Conservation (phyloP, 768 basidiomycete species). For the Hemileccinum impolitum region DNA sequence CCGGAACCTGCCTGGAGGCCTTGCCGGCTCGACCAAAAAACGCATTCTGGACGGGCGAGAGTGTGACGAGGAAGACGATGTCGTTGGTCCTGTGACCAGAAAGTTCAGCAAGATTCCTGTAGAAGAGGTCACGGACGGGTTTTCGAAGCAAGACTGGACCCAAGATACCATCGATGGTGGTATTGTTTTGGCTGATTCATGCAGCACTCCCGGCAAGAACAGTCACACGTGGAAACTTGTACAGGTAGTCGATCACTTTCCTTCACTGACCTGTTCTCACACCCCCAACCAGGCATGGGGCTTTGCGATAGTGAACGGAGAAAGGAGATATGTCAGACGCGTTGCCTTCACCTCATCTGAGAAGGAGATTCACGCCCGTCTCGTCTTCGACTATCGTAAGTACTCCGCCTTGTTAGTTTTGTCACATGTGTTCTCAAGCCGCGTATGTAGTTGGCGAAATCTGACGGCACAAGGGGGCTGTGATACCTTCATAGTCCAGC, state of each 20-base stretch:
- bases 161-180: slow-evolving; percentile 36
- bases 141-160: slow-evolving; percentile 42
- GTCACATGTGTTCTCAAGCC: slow-evolving; percentile 8
- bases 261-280: neutral
- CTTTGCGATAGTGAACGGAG: slow-evolving; percentile 53
- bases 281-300: slow-evolving; percentile 50
- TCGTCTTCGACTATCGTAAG: slow-evolving; percentile 72
- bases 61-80: slow-evolving; percentile 44
- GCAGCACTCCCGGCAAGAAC: slow-evolving; percentile 65
- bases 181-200: slow-evolving; percentile 35
- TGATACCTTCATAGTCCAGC: no score
- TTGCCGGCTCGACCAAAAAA: slow-evolving; percentile 54
- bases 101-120: slow-evolving; percentile 52
- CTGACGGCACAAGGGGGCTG: slow-evolving; percentile 2
- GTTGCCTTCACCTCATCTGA: slow-evolving; percentile 61
- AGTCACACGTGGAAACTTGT: slow-evolving; percentile 56
- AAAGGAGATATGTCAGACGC: slow-evolving; percentile 58
- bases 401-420: neutral
- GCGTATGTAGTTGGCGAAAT: slow-evolving; percentile 16
- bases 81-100: slow-evolving; percentile 51
- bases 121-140: slow-evolving; percentile 44
- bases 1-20: slow-evolving; percentile 61
- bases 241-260: slow-evolving; percentile 43
- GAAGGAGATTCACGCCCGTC: slow-evolving; percentile 49
- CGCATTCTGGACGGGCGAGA: slow-evolving; percentile 55